Base-by-base conservation (phyloP, 805 yeast species). In the Metschnikowia proteae region DNA sequence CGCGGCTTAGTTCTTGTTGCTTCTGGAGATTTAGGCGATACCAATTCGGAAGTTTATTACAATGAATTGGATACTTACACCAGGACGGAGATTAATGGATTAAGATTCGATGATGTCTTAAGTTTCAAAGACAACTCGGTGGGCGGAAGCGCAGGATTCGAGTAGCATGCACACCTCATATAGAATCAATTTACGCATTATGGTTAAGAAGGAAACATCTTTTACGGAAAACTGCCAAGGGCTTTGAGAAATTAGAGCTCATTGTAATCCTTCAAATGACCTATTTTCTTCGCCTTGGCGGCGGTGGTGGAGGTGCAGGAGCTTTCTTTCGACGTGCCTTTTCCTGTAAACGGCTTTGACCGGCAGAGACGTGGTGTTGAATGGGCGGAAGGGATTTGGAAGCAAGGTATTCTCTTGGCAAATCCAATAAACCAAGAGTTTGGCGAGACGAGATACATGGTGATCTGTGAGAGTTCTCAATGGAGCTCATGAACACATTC, bases 1-100 rank as follows among this genome's bases (percentile, higher is more conserved):
- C 76, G 85, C 47, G 98, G 98, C 0, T 74, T 92, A 54, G 82
- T 92, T 45, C 70, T 92, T 41, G 92, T 91, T n/a, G 92, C 89
- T 2, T 71, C 83, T 0, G 73, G 75, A 45, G 78, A 73, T 45
- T 64, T 65, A 5, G 48, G 48, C 27, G 64, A 61, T 27, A 65
- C 63, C 23, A 60, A 54, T 7, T 51, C 65, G 4, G 38, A 42
- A 32, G 11, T 27, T n/a, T 42, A 10, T 10, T 59, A 56, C 43
- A 61, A 59, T 37, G 74, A 70, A 27, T 62, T 70, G 56, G 74
- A 68, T 46, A 53, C 63, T 4, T 61, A 72, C 55, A 63, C 74
- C 36, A 60, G 70, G 58, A 62, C 75, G 43, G 81, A 80, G 48
- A 78, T 80, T 22, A 88, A 87, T 61, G 96, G 95, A 4, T 65